Conservation (phyloP, 257 asterid species). For the Solanum medicagineum region DNA sequence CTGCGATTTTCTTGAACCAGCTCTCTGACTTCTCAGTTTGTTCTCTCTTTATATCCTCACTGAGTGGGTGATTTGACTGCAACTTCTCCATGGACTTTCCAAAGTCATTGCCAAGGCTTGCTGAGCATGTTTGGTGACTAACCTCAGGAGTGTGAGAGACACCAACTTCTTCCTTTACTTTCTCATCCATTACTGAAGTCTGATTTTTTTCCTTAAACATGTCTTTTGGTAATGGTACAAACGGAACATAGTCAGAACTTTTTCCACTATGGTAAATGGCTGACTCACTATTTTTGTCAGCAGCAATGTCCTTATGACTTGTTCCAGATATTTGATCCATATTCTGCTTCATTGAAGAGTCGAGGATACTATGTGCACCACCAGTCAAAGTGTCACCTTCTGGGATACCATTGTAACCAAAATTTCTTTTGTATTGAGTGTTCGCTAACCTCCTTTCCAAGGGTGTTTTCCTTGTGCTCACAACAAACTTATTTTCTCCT, state of each 20-base stretch:
- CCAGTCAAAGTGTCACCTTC: constrained; percentile 4
- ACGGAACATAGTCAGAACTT: constrained; percentile 17
- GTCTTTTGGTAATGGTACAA: constrained; percentile 25
- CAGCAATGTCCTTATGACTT: neutral
- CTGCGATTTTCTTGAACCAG: constrained; percentile 65
- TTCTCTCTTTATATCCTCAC: constrained; percentile 21
- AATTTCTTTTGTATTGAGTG: neutral
- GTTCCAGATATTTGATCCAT: constrained; percentile 18
- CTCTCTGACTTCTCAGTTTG: constrained; percentile 44
- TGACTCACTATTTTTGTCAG: constrained; percentile 10
- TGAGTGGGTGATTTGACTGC: constrained; percentile 5
- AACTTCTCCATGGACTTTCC: constrained; percentile 10
- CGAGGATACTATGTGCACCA: constrained; percentile 4
- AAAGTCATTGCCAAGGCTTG: constrained; percentile 4
- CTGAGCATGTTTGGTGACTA: constrained; percentile 9
- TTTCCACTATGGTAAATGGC: neutral
- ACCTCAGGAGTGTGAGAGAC: constrained; percentile 1
- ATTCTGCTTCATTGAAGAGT: constrained; percentile 12
- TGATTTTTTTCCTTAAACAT: constrained; percentile 18
- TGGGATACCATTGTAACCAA: neutral
- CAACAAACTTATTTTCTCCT: constrained; percentile 23
- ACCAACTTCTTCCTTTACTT: neutral
- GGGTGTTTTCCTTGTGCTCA: constrained; percentile 31
- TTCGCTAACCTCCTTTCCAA: constrained; percentile 15
- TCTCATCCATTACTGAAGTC: constrained; percentile 6